Evolutionary conservation across 768 basidiomycete species (phyloP).

Genomic region (Tremella yokohamensis): DNA sequence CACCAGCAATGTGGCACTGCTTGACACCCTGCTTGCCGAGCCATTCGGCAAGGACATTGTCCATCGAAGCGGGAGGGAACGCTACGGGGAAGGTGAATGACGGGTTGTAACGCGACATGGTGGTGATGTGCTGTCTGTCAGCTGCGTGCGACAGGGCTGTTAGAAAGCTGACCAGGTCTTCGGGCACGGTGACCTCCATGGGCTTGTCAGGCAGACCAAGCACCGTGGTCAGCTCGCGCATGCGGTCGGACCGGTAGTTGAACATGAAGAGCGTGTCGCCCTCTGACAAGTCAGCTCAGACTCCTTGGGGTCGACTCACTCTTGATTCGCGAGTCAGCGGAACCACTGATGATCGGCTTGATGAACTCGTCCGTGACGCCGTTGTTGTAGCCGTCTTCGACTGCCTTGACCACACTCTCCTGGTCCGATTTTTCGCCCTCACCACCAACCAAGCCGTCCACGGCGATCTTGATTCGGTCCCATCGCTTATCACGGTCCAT

Average conservation of each 20-base stretch:
- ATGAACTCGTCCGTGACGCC: conserved; percentile 92
- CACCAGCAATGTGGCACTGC: conserved; percentile 84
- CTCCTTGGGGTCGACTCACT: conserved; percentile 54
- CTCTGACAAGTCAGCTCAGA: conserved; percentile 54
- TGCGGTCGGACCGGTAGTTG: conserved; percentile 95
- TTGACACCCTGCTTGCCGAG: conserved; percentile 71
- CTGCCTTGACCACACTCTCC: conserved; percentile 62
- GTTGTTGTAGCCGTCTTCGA: conserved; percentile 72
- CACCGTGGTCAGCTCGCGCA: conserved; percentile 82
- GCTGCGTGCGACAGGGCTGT: neutral
- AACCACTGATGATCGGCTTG: conserved; percentile 86
- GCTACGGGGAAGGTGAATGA: conserved; percentile 86
- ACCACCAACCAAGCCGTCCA: conserved; percentile 77
- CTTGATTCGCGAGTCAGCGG: conserved; percentile 72
- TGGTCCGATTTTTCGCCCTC: conserved; percentile 59
- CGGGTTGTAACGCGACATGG: conserved; percentile 89
- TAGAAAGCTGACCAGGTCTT: conserved; percentile 64
- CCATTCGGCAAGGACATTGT: conserved; percentile 92
- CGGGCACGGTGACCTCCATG: conserved; percentile 74
- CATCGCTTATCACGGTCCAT: conserved; percentile 97
- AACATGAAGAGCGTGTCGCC: conserved; percentile 89
- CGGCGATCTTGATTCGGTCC: conserved; percentile 86
- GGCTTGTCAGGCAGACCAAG: conserved; percentile 79
- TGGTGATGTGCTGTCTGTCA: conserved; percentile 66
- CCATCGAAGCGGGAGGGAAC: conserved; percentile 92